phyloP scores from a whole-genome alignment of 2,329 filamentous ascomycete genomes.

The Hymenoscyphus fructigenus region DNA sequence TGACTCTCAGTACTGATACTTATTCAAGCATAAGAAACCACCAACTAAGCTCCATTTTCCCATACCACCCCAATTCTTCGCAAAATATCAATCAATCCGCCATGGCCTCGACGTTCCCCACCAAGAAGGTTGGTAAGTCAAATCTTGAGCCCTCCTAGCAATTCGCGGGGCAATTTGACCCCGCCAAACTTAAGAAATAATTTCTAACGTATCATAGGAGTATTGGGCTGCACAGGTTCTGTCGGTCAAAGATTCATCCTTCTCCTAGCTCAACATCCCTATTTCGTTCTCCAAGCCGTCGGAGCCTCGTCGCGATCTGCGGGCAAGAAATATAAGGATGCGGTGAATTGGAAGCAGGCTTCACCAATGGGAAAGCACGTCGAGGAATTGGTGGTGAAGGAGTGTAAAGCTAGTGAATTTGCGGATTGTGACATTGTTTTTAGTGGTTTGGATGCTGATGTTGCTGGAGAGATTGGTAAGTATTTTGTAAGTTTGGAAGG shows the following conservation, averaged over 20 bases:
- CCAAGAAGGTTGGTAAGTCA: slow-evolving; percentile 8
- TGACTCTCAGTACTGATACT: background rate
- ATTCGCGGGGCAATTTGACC: background rate
- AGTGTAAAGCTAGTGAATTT: slow-evolving; percentile 81
- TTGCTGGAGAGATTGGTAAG: slow-evolving; percentile 87
- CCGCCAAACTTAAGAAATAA: background rate
- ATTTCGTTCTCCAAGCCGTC: slow-evolving; percentile 82
- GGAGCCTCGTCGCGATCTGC: slow-evolving; percentile 87
- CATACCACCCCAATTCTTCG: background rate
- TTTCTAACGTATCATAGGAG: slow-evolving; percentile 46
- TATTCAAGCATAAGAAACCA: background rate
- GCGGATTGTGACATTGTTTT: slow-evolving; percentile 90
- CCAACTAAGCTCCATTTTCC: background rate
- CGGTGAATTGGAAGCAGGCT: slow-evolving; percentile 92
- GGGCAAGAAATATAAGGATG: slow-evolving; percentile 92
- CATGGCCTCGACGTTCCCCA: slow-evolving; percentile 6
- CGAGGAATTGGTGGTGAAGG: slow-evolving; percentile 78
- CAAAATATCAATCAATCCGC: background rate
- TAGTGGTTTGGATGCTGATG: slow-evolving; percentile 86
- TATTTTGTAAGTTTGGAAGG: slow-evolving; percentile 11
- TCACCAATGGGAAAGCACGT: slow-evolving; percentile 74
- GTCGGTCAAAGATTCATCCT: slow-evolving; percentile 96
- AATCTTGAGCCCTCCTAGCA: background rate
- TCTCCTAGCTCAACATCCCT: slow-evolving; percentile 82
- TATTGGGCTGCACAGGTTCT: slow-evolving; percentile 89